These are phyloP conservation scores for Russula dissimulans DNA, from an alignment of 768 basidiomycete species.

Conservation along the genomic window DNA sequence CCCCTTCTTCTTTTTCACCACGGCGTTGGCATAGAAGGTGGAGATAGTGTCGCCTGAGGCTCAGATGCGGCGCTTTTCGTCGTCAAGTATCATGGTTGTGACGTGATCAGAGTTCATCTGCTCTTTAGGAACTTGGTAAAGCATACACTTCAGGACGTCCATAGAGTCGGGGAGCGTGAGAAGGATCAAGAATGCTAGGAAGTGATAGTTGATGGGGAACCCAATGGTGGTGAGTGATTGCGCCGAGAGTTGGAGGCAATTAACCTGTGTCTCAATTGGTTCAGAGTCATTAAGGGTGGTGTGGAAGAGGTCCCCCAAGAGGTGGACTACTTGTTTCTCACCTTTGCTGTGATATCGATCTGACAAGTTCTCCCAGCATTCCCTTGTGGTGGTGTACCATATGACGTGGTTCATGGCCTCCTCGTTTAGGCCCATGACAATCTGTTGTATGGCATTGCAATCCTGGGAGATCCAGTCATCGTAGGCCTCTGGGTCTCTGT, in stretches of 20 bases:
- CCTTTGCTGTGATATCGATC: conserved; percentile 19
- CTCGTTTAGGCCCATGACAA: neutral
- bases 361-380: neutral
- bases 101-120: conserved; percentile 13
- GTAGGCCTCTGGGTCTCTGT: no score
- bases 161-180: conserved; percentile 22
- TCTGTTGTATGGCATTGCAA: neutral
- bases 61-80: no score
- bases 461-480: no score
- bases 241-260: conserved; percentile 18
- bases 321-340: neutral
- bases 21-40: no score
- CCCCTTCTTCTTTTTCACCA: no score
- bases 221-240: conserved; percentile 17
- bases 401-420: neutral
- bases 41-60: no score
- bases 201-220: conserved; percentile 17
- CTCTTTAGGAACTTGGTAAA: conserved; percentile 4
- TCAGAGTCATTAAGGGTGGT: conserved; percentile 19
- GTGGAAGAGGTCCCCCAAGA: conserved; percentile 21
- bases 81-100: neutral
- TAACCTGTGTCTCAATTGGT: conserved; percentile 20
- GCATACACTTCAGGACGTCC: conserved; percentile 19
- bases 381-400: neutral
- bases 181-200: conserved; percentile 21